phyloP scores from a whole-genome alignment of 306 rosid genomes.

The Urtica urens region DNA sequence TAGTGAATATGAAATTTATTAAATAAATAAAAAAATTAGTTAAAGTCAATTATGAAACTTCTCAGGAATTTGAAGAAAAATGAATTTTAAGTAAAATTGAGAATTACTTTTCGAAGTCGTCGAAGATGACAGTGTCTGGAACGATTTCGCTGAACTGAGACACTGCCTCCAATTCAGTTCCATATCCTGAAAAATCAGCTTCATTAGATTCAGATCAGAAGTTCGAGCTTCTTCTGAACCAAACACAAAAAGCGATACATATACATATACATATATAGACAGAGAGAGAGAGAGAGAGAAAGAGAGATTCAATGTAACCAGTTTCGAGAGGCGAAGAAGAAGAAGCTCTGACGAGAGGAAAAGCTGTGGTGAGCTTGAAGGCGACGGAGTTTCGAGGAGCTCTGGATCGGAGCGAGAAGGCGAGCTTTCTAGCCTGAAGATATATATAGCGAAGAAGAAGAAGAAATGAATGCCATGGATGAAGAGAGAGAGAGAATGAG shows the following conservation, averaged over 20 bases:
- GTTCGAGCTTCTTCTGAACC: no score
- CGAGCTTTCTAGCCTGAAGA: conserved; percentile 26
- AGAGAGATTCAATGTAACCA: conserved; percentile 22
- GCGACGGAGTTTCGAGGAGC: conserved; percentile 20
- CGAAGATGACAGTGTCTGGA: conserved; percentile 93
- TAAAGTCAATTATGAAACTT: neutral
- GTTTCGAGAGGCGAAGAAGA: conserved; percentile 44
- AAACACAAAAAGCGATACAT: no score
- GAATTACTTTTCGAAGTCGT: conserved; percentile 77
- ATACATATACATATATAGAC: no score
- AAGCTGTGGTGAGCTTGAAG: conserved; percentile 19
- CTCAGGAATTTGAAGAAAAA: neutral
- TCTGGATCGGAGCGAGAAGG: conserved; percentile 28
- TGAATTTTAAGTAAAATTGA: neutral
- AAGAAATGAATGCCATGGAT: neutral
- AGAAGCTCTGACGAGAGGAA: conserved; percentile 44
- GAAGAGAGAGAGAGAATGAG: neutral
- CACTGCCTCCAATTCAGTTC: conserved; percentile 71
- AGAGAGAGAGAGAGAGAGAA: neutral
- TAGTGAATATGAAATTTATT: conserved; percentile 1
- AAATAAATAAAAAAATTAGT: neutral
- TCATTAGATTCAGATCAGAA: no score
- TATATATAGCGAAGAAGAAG: neutral
- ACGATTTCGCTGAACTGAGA: conserved; percentile 91
- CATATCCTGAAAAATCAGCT: conserved; percentile 42